These are phyloP conservation scores for Mortierella sp. DNA, from an alignment of 371 early-diverging fungal genomes.

Conservation along the genomic window DNA sequence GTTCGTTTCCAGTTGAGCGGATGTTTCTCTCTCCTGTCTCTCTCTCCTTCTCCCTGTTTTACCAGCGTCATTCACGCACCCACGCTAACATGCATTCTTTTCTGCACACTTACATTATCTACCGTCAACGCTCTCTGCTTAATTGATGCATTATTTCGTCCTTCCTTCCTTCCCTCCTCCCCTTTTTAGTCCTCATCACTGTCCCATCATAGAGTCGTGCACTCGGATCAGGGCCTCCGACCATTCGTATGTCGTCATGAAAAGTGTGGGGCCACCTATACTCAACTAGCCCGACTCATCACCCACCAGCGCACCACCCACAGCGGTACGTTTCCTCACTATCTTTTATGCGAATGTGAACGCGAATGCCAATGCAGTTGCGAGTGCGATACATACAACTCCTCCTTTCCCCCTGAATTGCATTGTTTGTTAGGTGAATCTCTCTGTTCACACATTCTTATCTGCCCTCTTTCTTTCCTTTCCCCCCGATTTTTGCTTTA, in stretches of 20 bases:
- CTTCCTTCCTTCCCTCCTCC: background rate
- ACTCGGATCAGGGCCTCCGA: conserved; percentile 29
- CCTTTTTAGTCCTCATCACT: conserved; percentile 24
- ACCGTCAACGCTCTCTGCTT: background rate
- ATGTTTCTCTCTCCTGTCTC: background rate
- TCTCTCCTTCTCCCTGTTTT: background rate
- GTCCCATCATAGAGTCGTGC: conserved; percentile 31
- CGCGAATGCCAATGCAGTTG: no score
- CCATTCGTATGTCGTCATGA: conserved; percentile 34
- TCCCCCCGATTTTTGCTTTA: no score
- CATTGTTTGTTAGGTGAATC: no score
- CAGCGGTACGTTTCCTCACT: conserved; percentile 12
- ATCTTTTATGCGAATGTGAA: background rate
- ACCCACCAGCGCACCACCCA: conserved; percentile 34
- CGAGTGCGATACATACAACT: no score
- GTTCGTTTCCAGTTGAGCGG: no score
- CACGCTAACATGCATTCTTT: background rate
- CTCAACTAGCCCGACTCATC: conserved; percentile 28
- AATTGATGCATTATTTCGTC: background rate
- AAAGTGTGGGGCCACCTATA: conserved; percentile 30
- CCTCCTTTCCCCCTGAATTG: no score
- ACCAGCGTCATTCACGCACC: background rate
- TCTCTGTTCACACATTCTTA: no score
- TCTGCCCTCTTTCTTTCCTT: no score
- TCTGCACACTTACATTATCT: background rate